Evolutionary conservation across 164 flowering plant species (phyloP).

Genomic region (Annona cherimola): DNA sequence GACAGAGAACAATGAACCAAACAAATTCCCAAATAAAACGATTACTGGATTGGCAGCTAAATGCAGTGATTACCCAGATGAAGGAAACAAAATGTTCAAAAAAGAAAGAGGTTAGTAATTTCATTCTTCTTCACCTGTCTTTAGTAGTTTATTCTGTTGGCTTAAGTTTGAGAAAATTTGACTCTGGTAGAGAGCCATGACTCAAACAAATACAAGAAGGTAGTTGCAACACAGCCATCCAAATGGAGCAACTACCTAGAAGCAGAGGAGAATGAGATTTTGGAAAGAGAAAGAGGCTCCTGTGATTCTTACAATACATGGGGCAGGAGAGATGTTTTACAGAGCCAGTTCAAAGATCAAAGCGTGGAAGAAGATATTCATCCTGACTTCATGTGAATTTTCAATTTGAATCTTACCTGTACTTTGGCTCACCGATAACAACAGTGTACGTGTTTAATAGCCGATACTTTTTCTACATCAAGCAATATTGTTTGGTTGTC

Average conservation of each 20-base stretch:
- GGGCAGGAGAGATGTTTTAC: not conserved
- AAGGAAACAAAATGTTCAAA: too few species aligned
- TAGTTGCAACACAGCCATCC: slow-evolving; percentile 16
- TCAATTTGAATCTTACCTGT: not conserved
- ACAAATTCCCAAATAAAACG: too few species aligned
- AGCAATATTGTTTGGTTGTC: not conserved
- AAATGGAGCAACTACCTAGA: slow-evolving; percentile 51
- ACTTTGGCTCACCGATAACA: slow-evolving; percentile 3
- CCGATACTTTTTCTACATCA: slow-evolving; percentile 11
- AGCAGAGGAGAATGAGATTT: slow-evolving; percentile 18
- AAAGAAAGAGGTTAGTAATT: too few species aligned
- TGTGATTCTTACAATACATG: not conserved
- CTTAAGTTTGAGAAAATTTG: not conserved
- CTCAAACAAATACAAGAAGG: slow-evolving; percentile 9
- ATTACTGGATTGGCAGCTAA: too few species aligned
- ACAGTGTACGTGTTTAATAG: slow-evolving; percentile 8
- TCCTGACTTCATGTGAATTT: slow-evolving; percentile 10
- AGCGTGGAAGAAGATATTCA: slow-evolving; percentile 12
- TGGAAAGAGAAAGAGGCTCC: not conserved
- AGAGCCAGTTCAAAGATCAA: slow-evolving; percentile 5
- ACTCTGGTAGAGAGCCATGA: slow-evolving; percentile 17
- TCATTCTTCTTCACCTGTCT: too few species aligned
- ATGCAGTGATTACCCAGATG: too few species aligned
- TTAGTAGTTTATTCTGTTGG: too few species aligned
- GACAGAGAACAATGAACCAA: too few species aligned